Evolutionary conservation across 2,329 filamentous ascomycete species (phyloP).

Genomic region (Clonostachys rhizophaga): DNA sequence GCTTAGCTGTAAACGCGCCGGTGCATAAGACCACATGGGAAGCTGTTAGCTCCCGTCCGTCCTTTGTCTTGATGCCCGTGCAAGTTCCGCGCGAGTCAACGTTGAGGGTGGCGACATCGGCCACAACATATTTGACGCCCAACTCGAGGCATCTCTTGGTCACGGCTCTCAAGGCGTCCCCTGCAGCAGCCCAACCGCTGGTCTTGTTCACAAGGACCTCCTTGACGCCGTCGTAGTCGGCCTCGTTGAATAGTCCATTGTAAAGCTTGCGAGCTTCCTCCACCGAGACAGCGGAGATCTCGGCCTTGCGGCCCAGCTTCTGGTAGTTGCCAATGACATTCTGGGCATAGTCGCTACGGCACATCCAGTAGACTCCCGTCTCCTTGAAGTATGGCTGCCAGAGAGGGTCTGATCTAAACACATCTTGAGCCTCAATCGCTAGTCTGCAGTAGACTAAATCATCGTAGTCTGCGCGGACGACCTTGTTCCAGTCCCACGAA

Average conservation of each 20-base stretch:
- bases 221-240: slow-evolving; percentile 54
- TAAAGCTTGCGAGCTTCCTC: slow-evolving; percentile 44
- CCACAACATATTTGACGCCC: slow-evolving; percentile 55
- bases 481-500: slow-evolving; percentile 72
- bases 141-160: slow-evolving; percentile 45
- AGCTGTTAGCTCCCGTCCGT: slow-evolving; percentile 38
- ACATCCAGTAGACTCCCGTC: slow-evolving; percentile 55
- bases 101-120: slow-evolving; percentile 43
- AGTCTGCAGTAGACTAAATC: slow-evolving; percentile 60
- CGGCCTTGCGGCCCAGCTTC: slow-evolving; percentile 29
- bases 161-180: slow-evolving; percentile 48
- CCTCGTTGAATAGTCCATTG: slow-evolving; percentile 53
- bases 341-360: slow-evolving; percentile 41
- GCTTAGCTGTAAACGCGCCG: slow-evolving; percentile 51
- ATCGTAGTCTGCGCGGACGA: slow-evolving; percentile 65
- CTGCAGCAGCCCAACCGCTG: slow-evolving; percentile 61
- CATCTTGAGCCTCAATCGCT: slow-evolving; percentile 60
- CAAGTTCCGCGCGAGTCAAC: slow-evolving; percentile 31
- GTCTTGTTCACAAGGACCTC: slow-evolving; percentile 57
- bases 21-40: slow-evolving; percentile 48
- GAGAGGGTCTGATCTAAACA: slow-evolving; percentile 53
- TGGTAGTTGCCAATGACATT: slow-evolving; percentile 50
- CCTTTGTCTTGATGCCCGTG: slow-evolving; percentile 40
- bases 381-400: slow-evolving; percentile 54
- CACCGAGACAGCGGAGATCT: slow-evolving; percentile 36